A percentile compares a stretch with the other conserved stretches of the same genome.
Conservation (phyloP, 805 yeast genomes). For the Teunomyces kruisii region DNA sequence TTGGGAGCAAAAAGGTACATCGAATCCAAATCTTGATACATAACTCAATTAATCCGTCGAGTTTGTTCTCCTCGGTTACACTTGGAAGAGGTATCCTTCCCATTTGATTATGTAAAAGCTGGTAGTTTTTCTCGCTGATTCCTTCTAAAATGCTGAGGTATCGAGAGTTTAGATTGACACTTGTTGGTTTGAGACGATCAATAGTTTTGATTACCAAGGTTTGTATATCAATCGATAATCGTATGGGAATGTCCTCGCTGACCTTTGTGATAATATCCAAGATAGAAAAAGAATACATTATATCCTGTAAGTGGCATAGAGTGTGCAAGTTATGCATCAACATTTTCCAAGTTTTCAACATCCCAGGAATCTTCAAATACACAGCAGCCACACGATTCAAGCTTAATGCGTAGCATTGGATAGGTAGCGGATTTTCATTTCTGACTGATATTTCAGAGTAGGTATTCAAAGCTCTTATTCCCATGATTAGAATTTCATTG, state of each 20-base stretch:
- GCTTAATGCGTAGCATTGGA: slow-evolving; percentile 2
- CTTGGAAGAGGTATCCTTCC: slow-evolving; percentile 33
- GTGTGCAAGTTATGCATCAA: slow-evolving; percentile 8
- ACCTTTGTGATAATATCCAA: slow-evolving; percentile 6
- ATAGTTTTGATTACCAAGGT: slow-evolving; percentile 2
- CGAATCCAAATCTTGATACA: slow-evolving; percentile 32
- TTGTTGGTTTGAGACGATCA: not conserved
- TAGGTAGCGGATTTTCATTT: slow-evolving; percentile 2
- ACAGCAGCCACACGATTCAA: slow-evolving; percentile 2
- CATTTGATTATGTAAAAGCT: slow-evolving; percentile 29
- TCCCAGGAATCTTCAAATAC: slow-evolving; percentile 15
- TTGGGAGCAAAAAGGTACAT: slow-evolving; percentile 14
- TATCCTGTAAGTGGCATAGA: not conserved
- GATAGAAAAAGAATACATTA: slow-evolving; percentile 5
- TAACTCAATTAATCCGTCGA: slow-evolving; percentile 24
- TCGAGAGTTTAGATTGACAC: not conserved
- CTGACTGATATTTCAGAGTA: slow-evolving; percentile 6
- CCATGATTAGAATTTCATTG: slow-evolving; percentile 3
- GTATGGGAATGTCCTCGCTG: slow-evolving; percentile 4
- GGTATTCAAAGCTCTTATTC: slow-evolving; percentile 3
- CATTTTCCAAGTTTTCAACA: slow-evolving; percentile 15
- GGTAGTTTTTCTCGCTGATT: slow-evolving; percentile 6
- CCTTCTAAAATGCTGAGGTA: not conserved
- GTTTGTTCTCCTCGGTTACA: slow-evolving; percentile 18
- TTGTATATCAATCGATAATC: slow-evolving; percentile 5